Conservation (phyloP, 306 rosid genomes). For the Canavalia ensiformis region DNA sequence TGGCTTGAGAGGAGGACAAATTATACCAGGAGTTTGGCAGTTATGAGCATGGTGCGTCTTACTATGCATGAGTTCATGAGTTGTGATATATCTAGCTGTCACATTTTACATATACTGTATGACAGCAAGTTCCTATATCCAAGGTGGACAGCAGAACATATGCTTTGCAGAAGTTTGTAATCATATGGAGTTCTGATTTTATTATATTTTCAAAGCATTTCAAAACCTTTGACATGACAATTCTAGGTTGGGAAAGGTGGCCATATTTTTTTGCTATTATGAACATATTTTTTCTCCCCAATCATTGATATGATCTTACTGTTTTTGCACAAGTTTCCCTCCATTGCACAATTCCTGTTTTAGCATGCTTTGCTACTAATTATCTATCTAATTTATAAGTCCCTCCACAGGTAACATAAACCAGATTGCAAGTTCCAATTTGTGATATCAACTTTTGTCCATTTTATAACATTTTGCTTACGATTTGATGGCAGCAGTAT, state of each 20-base stretch:
- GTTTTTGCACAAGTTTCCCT: constrained; percentile 26
- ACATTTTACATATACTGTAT: constrained; percentile 13
- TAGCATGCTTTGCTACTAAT: neutral
- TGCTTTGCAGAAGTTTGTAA: neutral
- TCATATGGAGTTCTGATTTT: constrained; percentile 18
- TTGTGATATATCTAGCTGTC: constrained; percentile 35
- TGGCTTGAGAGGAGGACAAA: constrained; percentile 99
- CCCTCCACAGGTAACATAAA: neutral
- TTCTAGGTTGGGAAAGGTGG: neutral
- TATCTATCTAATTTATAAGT: neutral
- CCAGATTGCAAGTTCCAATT: constrained; percentile 27
- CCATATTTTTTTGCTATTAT: constrained; percentile 10
- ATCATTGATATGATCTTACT: neutral
- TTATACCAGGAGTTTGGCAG: constrained; percentile 98
- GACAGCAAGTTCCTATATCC: neutral
- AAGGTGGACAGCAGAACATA: neutral
- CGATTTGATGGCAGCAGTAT: neutral
- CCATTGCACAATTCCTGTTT: constrained; percentile 3
- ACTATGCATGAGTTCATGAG: constrained; percentile 12
- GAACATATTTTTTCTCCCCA: constrained; percentile 33
- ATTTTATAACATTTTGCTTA: constrained; percentile 9
- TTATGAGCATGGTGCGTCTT: constrained; percentile 95
- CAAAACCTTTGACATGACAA: neutral
- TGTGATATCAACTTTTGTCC: neutral
- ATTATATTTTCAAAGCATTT: constrained; percentile 19